Base-by-base conservation (phyloP, 768 basidiomycete genomes). In the Boletus sp. region DNA sequence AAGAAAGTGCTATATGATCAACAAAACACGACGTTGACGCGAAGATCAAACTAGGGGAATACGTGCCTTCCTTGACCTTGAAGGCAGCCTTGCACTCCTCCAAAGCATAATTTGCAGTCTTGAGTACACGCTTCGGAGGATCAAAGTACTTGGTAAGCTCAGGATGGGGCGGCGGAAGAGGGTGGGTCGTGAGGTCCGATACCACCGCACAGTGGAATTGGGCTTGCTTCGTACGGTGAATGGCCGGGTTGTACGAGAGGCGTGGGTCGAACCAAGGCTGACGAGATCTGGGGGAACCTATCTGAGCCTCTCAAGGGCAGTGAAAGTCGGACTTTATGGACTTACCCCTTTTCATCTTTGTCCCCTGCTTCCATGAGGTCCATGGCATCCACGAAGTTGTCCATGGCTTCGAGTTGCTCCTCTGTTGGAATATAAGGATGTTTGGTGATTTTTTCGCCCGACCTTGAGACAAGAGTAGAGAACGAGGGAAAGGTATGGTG, bases 171-270 rank as follows among this genome's bases (percentile, higher is more conserved):
- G 90, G 90, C 1, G 89, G 86, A 9, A 96, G 78, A 0, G 93
- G 92, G 51, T 91, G 77, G 7, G 76, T 76, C 21, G 76, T 70
- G n/a, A 95, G 69, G 65, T 97, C 90, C 2, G 81, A 73, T 19
- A 88, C 84, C 10, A 92, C 79, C 2, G 93, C 93, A 47, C 81
- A 81, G 65, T 97, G 95, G 71, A 96, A 91, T 62, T 93, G 83
- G 13, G 94, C 94, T 75, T 97, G 93, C 68, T 95, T 96, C 53
- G 87, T 80, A 48, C 95, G 85, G 64, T 99, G 95, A 32, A 97
- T 77, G 4, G 90, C 83, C 2, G 96, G 94, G 62, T 96, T 97
- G 70, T 82, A 97, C 1, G 94, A 91, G 2, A 84, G 72, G 4
- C 77, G 73, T 0, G 87, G 79, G 54, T 88, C 83, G 65, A 88